A percentile compares a stretch with the other conserved stretches of the same genome.
phyloP scores from a whole-genome alignment of 306 rosid genomes.

The Cucurbita maxima region DNA sequence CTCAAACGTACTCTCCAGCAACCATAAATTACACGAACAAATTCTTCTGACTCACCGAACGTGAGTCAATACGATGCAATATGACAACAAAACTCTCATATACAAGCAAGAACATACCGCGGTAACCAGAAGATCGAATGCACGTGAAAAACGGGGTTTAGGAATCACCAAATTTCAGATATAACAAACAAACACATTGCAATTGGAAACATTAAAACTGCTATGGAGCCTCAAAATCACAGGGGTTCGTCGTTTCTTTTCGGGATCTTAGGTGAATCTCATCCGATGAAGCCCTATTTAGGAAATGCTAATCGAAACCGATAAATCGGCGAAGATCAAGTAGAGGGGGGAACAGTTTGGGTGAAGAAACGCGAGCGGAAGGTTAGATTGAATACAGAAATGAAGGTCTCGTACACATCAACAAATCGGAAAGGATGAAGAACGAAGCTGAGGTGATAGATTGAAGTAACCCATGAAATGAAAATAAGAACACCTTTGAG shows the following conservation, averaged over 20 bases:
- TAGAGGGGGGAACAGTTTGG: background rate
- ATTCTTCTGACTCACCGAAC: background rate
- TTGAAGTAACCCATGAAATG: background rate
- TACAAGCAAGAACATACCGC: background rate
- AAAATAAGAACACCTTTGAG: background rate
- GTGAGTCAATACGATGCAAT: background rate
- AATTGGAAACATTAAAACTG: background rate
- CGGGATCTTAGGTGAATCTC: background rate
- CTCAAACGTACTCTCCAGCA: conserved; percentile 15
- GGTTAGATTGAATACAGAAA: background rate
- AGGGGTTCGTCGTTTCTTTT: background rate
- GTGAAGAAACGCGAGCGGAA: background rate
- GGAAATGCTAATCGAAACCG: background rate
- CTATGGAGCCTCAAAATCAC: background rate
- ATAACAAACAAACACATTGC: background rate
- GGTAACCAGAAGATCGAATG: background rate
- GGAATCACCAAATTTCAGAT: background rate
- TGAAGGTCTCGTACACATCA: background rate
- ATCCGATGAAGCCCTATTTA: background rate
- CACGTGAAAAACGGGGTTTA: background rate
- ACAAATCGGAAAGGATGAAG: background rate
- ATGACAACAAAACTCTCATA: background rate
- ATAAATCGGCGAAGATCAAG: background rate
- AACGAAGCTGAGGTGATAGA: background rate
- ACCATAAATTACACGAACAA: conserved; percentile 23